phyloP scores from a whole-genome alignment of 495 filamentous ascomycete species.

The Aspergillus wentii region DNA sequence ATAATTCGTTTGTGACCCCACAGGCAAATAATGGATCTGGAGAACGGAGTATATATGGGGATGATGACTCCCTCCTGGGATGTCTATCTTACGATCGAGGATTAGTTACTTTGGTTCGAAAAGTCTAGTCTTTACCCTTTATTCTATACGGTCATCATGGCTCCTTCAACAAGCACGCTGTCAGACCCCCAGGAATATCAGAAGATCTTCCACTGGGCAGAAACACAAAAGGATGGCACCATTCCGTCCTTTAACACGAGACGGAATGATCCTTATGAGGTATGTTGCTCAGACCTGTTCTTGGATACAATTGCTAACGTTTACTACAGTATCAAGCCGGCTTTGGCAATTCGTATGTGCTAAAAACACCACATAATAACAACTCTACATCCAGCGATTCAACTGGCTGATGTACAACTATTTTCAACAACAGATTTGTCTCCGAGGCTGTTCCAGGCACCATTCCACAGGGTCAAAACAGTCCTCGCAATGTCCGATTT shows the following conservation, averaged over 20 bases:
- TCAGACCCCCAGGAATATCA: constrained; percentile 44
- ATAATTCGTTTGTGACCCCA: not conserved
- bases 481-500: constrained; percentile 40
- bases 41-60: constrained; percentile 10
- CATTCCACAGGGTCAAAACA: constrained; percentile 45
- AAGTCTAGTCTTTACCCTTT: no score
- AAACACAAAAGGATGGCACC: constrained; percentile 47
- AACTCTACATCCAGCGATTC: constrained; percentile 16
- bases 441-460: constrained; percentile 47
- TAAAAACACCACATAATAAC: not conserved
- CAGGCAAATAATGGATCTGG: no score
- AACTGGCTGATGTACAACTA: constrained; percentile 21
- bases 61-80: not conserved
- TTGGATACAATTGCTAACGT: constrained; percentile 14
- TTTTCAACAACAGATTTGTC: constrained; percentile 29
- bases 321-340: constrained; percentile 45
- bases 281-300: no score
- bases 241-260: constrained; percentile 44
- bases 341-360: constrained; percentile 48
- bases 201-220: constrained; percentile 55
- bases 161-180: constrained; percentile 19
- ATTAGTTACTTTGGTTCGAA: no score
- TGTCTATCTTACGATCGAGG: no score
- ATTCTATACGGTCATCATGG: constrained; percentile 26
- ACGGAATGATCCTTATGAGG: constrained; percentile 50